Percentiles rank a stretch among this genome's conserved stretches.
These are phyloP conservation scores for Cephalotrichum gorgonifer DNA, from an alignment of 2,329 filamentous ascomycete genomes.

Conservation along the genomic window DNA sequence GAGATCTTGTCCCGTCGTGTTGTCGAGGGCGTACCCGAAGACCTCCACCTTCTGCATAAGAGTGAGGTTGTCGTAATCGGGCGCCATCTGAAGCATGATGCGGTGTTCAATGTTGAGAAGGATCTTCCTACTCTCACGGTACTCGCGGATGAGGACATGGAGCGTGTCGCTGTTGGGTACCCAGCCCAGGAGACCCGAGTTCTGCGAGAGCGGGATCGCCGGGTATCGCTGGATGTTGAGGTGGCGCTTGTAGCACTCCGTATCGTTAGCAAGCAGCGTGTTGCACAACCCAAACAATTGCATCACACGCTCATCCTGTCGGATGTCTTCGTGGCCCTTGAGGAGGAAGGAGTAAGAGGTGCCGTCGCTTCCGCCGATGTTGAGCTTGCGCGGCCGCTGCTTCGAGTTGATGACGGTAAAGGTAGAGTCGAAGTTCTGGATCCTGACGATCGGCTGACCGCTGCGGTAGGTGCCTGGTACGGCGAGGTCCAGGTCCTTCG, in stretches of 20 bases:
- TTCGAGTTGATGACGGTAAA: conserved; percentile 94
- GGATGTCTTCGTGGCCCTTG: conserved; percentile 99
- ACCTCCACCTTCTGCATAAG: conserved; percentile 99
- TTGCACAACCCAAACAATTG: conserved; percentile 97
- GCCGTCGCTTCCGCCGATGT: conserved; percentile 81
- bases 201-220: conserved; percentile 93
- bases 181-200: conserved; percentile 91
- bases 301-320: conserved; percentile 98
- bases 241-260: conserved; percentile 93
- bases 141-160: conserved; percentile 93
- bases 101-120: conserved; percentile 97
- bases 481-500: conserved; percentile 78
- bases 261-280: conserved; percentile 84
- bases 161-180: conserved; percentile 96
- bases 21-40: conserved; percentile 97
- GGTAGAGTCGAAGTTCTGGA: conserved; percentile 81
- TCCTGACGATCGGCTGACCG: conserved; percentile 65
- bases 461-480: conserved; percentile 94
- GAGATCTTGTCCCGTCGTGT: conserved; percentile 95
- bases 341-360: conserved; percentile 77
- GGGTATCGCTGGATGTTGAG: conserved; percentile 93
- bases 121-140: conserved; percentile 94
- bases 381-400: conserved; percentile 85
- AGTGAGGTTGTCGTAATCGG: conserved; percentile 95
- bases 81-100: conserved; percentile 99